Base-by-base conservation (phyloP, 106 monocot genomes). In the Dendrobium officinale region DNA sequence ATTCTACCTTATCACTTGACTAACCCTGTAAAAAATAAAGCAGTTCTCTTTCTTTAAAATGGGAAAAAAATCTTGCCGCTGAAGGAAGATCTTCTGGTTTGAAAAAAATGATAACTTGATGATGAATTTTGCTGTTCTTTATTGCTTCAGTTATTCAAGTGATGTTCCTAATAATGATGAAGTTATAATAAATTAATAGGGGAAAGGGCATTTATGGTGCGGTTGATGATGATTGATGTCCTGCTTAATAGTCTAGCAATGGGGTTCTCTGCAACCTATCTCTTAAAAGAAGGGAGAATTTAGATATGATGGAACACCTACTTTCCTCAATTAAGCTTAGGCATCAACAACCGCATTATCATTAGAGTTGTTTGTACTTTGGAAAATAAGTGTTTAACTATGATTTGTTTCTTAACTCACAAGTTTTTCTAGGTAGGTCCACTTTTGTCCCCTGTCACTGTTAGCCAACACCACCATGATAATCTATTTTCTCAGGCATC, bases 331-430 rank as follows among this genome's bases (percentile, higher is more conserved):
- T 61, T 61, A 61, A 61, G 37, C 19, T 16, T 19, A 24, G 3
- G 66, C 26, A 67, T 67, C 27, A 67, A 67, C 67, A 22, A 67
- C 67, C 67, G 67, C 67, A 67, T 67, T 67, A 67, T 67, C 27
- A 67, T 26, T 4, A 67, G 67, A 26, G 67, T 27, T 67, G 67
- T 67, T 67, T 67, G 67, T 67, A 67, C 67, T 67, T 67, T 1
- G 26, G 2, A 9, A 67, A 27, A 24, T 9, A 27, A 67, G 27
- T 22, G 9, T 22, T 19, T 67, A 27, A 67, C 27, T 67, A 67
- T 22, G 67, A 4, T 27, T 29, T 67, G 19, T 24, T 4, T 67
- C 56, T 56, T 3, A 56, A 56, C 56, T 56, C 9, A 19, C 4
- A 56, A 15, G 18, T 17, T 56, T 56, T 2, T 56, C 13, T 1